Evolutionary conservation across 768 basidiomycete genomes (phyloP).

Genomic region (Boletus barrowsii): DNA sequence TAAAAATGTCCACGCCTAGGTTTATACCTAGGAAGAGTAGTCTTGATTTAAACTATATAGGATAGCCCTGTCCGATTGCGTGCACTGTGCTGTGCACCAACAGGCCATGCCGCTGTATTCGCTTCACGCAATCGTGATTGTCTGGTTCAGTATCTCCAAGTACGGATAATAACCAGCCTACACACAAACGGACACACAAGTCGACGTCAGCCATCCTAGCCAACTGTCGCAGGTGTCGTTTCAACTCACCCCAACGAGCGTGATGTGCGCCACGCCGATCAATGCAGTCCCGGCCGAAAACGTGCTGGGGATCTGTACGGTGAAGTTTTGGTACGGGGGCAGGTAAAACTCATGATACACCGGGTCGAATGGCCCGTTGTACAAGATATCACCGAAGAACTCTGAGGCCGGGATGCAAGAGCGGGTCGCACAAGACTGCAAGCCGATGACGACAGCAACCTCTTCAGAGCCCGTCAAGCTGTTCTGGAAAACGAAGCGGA

Average conservation of each 20-base stretch:
- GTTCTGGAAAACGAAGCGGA: constrained; percentile 25
- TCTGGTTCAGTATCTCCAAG: constrained; percentile 34
- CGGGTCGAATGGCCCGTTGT: constrained; percentile 44
- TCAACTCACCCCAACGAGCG: constrained; percentile 40
- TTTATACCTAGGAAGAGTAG: too few relatives aligned
- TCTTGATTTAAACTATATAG: too few relatives aligned
- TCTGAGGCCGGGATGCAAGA: constrained; percentile 26
- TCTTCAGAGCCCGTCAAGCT: constrained; percentile 39
- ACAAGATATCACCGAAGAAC: constrained; percentile 42
- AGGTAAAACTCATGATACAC: constrained; percentile 7
- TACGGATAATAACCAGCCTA: constrained; percentile 35
- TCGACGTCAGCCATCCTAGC: neutral
- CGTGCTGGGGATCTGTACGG: constrained; percentile 37
- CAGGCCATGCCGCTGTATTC: neutral
- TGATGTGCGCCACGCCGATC: constrained; percentile 36
- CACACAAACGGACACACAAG: neutral
- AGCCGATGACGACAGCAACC: constrained; percentile 44
- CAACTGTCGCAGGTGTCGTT: neutral
- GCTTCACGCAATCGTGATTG: constrained; percentile 21
- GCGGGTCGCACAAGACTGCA: constrained; percentile 37
- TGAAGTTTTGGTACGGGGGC: constrained; percentile 44
- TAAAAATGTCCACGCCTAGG: too few relatives aligned
- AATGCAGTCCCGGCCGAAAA: constrained; percentile 30
- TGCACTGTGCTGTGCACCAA: too few relatives aligned
- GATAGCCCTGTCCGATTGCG: too few relatives aligned